phyloP scores from a whole-genome alignment of 306 rosid species.

The Prosopis cineraria region DNA sequence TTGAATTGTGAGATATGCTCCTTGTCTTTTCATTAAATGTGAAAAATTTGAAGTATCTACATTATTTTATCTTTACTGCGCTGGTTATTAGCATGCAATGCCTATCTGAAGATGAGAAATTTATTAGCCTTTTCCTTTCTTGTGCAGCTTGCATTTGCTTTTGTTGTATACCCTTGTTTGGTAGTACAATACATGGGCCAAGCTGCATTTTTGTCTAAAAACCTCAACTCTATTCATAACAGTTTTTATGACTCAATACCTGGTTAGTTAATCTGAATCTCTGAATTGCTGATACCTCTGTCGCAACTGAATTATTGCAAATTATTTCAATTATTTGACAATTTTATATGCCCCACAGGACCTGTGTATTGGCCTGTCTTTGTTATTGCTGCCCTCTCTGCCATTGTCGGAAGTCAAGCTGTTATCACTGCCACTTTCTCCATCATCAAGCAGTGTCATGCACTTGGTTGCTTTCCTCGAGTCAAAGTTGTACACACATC shows the following conservation, averaged over 20 bases:
- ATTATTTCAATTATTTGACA: slow-evolving; percentile 19
- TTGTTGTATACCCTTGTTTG: slow-evolving; percentile 79
- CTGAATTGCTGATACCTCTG: slow-evolving; percentile 17
- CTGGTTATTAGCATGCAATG: not conserved
- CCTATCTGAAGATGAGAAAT: slow-evolving; percentile 6
- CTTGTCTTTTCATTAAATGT: not conserved
- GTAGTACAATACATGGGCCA: slow-evolving; percentile 91
- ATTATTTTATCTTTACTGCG: not conserved
- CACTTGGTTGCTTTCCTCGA: slow-evolving; percentile 85
- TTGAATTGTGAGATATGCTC: not conserved
- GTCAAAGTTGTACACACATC: slow-evolving; percentile 81
- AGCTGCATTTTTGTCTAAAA: slow-evolving; percentile 79
- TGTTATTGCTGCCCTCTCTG: slow-evolving; percentile 71
- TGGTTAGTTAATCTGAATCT: slow-evolving; percentile 54
- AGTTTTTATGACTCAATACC: slow-evolving; percentile 79
- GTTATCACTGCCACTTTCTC: slow-evolving; percentile 84
- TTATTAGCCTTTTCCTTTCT: slow-evolving; percentile 9
- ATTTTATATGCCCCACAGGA: slow-evolving; percentile 41
- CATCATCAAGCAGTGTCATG: slow-evolving; percentile 82
- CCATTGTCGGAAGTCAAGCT: slow-evolving; percentile 91
- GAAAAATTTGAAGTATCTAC: not conserved
- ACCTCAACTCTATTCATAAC: slow-evolving; percentile 41
- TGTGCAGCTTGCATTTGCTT: slow-evolving; percentile 77
- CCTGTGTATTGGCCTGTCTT: slow-evolving; percentile 83
- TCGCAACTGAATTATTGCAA: slow-evolving; percentile 5